A percentile compares a stretch with the other conserved stretches of the same genome.
Conservation (phyloP, 768 basidiomycete species). For the Suillus ampliporus region DNA sequence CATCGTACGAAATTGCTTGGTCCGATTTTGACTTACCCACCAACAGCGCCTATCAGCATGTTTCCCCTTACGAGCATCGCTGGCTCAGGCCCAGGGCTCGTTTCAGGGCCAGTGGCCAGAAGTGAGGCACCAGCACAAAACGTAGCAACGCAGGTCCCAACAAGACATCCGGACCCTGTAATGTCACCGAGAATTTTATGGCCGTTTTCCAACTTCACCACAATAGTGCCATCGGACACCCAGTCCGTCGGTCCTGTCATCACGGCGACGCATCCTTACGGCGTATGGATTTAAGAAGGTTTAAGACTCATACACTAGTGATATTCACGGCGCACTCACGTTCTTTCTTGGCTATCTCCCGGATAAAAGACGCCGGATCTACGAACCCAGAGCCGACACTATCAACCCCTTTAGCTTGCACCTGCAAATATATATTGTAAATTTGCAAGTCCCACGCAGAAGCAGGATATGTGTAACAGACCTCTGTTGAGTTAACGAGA, state of each 20-base stretch:
- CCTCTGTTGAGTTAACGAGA: constrained; percentile 78
- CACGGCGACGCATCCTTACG: constrained; percentile 76
- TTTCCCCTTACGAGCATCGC: constrained; percentile 71
- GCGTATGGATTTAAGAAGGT: background rate
- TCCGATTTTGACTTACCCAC: constrained; percentile 59
- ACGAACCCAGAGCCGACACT: constrained; percentile 78
- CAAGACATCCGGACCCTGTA: constrained; percentile 90
- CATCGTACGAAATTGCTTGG: background rate
- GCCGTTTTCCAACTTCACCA: constrained; percentile 79
- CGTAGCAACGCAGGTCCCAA: constrained; percentile 76
- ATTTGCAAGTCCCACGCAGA: background rate
- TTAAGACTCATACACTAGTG: background rate
- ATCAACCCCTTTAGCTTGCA: constrained; percentile 83
- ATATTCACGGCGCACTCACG: constrained; percentile 50
- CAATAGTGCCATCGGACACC: constrained; percentile 77
- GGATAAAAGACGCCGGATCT: constrained; percentile 75
- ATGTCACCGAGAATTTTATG: constrained; percentile 74
- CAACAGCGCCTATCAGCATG: constrained; percentile 76
- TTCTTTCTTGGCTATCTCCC: constrained; percentile 71
- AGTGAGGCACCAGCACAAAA: constrained; percentile 74
- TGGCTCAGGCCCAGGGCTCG: constrained; percentile 29
- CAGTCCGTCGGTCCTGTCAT: constrained; percentile 84
- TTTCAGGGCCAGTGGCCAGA: constrained; percentile 24
- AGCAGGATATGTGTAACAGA: constrained; percentile 27
- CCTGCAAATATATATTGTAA: constrained; percentile 45